Evolutionary conservation across 106 monocot genomes (phyloP), one percentile per base, ranked within the genome.

Genomic region (Triglochin maritima): DNA sequence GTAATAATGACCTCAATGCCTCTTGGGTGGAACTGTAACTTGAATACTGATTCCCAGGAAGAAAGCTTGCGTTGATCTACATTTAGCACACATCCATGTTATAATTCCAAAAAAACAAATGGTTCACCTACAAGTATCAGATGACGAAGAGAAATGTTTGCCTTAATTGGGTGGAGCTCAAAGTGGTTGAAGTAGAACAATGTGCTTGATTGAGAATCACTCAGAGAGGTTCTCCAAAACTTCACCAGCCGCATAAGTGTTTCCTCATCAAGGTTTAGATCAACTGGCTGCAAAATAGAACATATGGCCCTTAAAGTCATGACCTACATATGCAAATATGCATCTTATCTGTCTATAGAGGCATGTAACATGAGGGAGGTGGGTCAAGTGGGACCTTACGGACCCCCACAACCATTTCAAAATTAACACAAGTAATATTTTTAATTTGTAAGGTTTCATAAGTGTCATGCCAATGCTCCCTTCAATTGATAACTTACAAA

Each of bases 131-230:
- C 52, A 7, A 68, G 9, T 68, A 42, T 41, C 17, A 61, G 48
- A 42, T 43, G 29, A 29, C 16, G 46, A 47, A 69, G 47, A 74
- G 44, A 48, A 54, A 62, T 29, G 7, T 57, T 65, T 46, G 85
- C 93, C 89, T 89, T 93, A 54, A 93, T 80, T 50, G 93, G 93
- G 56, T 93, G 89, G 29, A 93, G 82, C 76, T 93, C 93, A 79
- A 93, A 93, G 60, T 89, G 88, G 70, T 74, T 79, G 60, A 93
- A 93, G 65, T 89, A 93, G 56, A 74, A 93, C 47, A 84, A 73
- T 64, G 56, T 79, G 63, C 86, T 84, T 49, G 63, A 62, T 69
- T 49, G 69, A 47, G 86, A 75, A 50, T 71, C 74, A 63, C 78
- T 86, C 9, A 85, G 77, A 42, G 89, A 89, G 61, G 82, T 70